Conservation (phyloP, 2,329 filamentous ascomycete genomes). For the Saccharata proteae region DNA sequence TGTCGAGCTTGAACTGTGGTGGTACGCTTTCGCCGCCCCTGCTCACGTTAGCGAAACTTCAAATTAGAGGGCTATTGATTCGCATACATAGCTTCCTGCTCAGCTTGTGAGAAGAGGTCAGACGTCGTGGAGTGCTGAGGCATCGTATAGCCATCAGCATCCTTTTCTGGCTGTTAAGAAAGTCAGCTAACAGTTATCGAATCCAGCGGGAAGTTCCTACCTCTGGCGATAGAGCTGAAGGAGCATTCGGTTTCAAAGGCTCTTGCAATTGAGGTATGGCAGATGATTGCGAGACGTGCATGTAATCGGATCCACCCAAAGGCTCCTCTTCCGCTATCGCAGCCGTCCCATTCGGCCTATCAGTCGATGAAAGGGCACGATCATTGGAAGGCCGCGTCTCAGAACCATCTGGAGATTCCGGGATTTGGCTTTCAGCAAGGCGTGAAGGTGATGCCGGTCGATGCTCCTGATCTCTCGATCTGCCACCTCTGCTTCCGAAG, state of each 20-base stretch:
- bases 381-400: conserved; percentile 3
- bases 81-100: conserved; percentile 44
- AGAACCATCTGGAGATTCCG: conserved; percentile 18
- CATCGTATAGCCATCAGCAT: conserved; percentile 67
- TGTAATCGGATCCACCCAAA: conserved; percentile 12
- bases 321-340: conserved; percentile 13
- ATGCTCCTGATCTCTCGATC: conserved; percentile 48
- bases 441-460: conserved; percentile 22
- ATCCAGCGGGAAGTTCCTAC: conserved; percentile 13
- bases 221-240: conserved; percentile 17
- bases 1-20: conserved; percentile 64
- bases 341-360: conserved; percentile 20
- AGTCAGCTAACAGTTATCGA: too few species aligned
- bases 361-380: conserved; percentile 8
- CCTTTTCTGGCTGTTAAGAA: conserved; percentile 40
- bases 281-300: conserved; percentile 22
- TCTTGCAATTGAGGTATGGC: conserved; percentile 25
- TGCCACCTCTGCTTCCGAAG: conserved; percentile 45
- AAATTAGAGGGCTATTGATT: background rate
- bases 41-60: background rate
- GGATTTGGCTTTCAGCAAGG: conserved; percentile 19
- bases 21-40: conserved; percentile 17
- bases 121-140: conserved; percentile 43
- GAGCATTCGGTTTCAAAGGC: conserved; percentile 19
- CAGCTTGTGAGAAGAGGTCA: conserved; percentile 53